Evolutionary conservation across 2,329 filamentous ascomycete species (phyloP).

Genomic region (Parasarocladium wereldwijsianum): DNA sequence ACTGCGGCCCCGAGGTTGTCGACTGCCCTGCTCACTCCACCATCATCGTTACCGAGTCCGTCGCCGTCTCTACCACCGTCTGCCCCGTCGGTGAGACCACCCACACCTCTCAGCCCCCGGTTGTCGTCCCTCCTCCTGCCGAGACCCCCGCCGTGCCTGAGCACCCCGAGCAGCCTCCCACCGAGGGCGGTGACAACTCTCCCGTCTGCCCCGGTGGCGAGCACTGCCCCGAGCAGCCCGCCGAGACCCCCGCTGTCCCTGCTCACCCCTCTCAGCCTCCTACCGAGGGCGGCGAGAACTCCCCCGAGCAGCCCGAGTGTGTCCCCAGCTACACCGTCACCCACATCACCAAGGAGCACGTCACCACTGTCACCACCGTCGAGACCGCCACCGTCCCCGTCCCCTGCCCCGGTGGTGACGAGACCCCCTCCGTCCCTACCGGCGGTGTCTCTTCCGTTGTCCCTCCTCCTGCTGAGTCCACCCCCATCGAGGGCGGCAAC

Average conservation of each 20-base stretch:
- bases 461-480: slow-evolving; percentile 9
- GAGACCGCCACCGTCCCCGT: slow-evolving; percentile 34
- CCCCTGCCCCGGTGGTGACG: slow-evolving; percentile 12
- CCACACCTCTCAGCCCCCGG: slow-evolving; percentile 5
- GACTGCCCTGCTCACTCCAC: slow-evolving; percentile 40
- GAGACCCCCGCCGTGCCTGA: slow-evolving; percentile 5
- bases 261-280: slow-evolving; percentile 8
- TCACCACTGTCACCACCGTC: slow-evolving; percentile 39
- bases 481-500: slow-evolving; percentile 14
- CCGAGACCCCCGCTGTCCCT: slow-evolving; percentile 6
- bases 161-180: slow-evolving; percentile 5
- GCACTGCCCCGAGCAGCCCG: slow-evolving; percentile 6
- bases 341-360: slow-evolving; percentile 40
- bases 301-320: slow-evolving; percentile 9
- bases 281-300: too few relatives aligned
- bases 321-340: slow-evolving; percentile 26
- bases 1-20: slow-evolving; percentile 43
- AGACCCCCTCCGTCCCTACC: slow-evolving; percentile 8
- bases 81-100: slow-evolving; percentile 18
- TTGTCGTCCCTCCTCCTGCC: slow-evolving; percentile 1
- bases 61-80: slow-evolving; percentile 24
- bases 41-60: slow-evolving; percentile 20
- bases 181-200: slow-evolving; percentile 4
- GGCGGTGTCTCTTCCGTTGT: slow-evolving; percentile 9
- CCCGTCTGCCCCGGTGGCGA: slow-evolving; percentile 6